Conservation (phyloP, 495 filamentous ascomycete species). For the Articulospora tetracladia region DNA sequence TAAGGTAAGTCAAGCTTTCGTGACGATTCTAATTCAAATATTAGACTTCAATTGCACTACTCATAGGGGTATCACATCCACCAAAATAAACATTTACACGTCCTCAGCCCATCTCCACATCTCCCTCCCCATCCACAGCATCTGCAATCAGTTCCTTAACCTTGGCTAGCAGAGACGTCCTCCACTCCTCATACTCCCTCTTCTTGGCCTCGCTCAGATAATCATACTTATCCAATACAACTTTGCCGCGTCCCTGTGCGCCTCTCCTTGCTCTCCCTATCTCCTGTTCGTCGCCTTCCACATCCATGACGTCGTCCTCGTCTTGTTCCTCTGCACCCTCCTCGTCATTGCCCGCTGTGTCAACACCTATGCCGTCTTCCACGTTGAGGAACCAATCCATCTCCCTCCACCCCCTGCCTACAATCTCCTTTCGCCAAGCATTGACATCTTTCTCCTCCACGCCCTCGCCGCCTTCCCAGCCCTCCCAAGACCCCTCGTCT, state of each 20-base stretch:
- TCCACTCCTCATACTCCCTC: constrained; percentile 70
- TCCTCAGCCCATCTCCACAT: constrained; percentile 3
- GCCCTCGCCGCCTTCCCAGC: constrained; percentile 32
- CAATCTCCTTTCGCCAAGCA: constrained; percentile 52
- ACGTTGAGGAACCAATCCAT: constrained; percentile 67
- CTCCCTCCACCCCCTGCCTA: constrained; percentile 56
- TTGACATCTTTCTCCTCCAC: constrained; percentile 49
- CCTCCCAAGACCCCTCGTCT: constrained; percentile 39
- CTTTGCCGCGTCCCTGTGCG: constrained; percentile 39
- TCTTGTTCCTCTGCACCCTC: constrained; percentile 24
- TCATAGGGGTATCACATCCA: background rate
- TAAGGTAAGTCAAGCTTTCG: no score
- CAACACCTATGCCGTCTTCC: constrained; percentile 31
- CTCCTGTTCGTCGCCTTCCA: constrained; percentile 24
- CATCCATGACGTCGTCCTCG: constrained; percentile 24
- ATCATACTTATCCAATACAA: constrained; percentile 83
- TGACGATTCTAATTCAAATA: no score
- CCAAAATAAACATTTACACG: background rate
- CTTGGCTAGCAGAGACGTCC: constrained; percentile 54
- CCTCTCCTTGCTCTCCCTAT: constrained; percentile 50
- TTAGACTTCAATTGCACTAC: no score
- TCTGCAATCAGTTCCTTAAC: constrained; percentile 42
- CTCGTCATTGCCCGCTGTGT: constrained; percentile 15
- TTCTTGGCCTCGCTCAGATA: constrained; percentile 68
- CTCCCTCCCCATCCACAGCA: constrained; percentile 1